These are phyloP conservation scores for Auriscalpium orientale DNA, from an alignment of 768 basidiomycete genomes.

Conservation along the genomic window DNA sequence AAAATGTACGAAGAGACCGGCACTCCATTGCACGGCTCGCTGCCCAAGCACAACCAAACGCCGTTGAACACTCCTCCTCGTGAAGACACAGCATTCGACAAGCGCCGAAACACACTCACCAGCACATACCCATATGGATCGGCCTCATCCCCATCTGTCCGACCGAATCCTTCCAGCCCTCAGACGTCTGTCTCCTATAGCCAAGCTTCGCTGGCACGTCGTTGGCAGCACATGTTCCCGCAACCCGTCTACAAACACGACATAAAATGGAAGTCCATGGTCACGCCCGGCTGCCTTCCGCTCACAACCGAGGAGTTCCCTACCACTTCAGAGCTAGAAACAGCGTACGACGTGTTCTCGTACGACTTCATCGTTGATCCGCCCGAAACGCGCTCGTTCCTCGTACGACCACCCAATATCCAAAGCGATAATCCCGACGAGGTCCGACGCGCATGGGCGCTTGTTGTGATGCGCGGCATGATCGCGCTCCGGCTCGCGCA, in stretches of 20 bases:
- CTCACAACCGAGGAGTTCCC: constrained; percentile 89
- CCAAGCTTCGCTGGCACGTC: constrained; percentile 68
- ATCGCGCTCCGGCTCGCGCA: constrained; percentile 86
- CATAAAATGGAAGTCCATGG: constrained; percentile 86
- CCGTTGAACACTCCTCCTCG: constrained; percentile 64
- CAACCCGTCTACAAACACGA: constrained; percentile 70
- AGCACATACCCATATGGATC: constrained; percentile 25
- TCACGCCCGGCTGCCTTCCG: constrained; percentile 82
- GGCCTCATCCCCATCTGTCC: constrained; percentile 40
- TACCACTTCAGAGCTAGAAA: constrained; percentile 61
- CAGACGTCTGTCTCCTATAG: constrained; percentile 48
- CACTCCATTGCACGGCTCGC: constrained; percentile 37
- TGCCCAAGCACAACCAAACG: constrained; percentile 40
- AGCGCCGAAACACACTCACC: constrained; percentile 47
- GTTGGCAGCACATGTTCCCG: constrained; percentile 88
- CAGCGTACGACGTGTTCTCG: constrained; percentile 71
- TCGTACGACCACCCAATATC: constrained; percentile 59
- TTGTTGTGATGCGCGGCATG: constrained; percentile 87
- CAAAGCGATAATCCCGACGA: constrained; percentile 45
- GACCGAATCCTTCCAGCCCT: constrained; percentile 65
- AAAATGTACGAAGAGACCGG: constrained; percentile 51
- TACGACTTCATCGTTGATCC: constrained; percentile 87
- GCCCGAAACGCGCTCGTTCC: constrained; percentile 77
- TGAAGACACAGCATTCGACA: constrained; percentile 47
- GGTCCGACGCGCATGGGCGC: constrained; percentile 60